Evolutionary conservation across 805 yeast genomes (phyloP).

Genomic region (Candida arabinofermentans): DNA sequence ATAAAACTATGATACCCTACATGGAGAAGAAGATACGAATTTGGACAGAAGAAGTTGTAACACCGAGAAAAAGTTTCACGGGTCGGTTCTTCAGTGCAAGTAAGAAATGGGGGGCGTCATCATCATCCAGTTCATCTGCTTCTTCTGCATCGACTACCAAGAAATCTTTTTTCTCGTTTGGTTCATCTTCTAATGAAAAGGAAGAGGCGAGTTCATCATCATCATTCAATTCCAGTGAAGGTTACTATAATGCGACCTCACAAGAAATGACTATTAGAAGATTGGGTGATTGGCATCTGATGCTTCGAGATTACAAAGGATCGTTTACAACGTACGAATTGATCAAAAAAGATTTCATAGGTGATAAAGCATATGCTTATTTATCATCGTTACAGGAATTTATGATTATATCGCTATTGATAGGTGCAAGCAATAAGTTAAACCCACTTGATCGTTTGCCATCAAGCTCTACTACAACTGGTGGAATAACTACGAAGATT

Average conservation of each 20-base stretch:
- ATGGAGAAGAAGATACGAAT: constrained; percentile 77
- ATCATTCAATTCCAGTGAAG: constrained; percentile 45
- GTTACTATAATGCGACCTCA: constrained; percentile 57
- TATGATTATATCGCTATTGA: constrained; percentile 68
- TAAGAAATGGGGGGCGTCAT: constrained; percentile 45
- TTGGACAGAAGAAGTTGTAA: constrained; percentile 82
- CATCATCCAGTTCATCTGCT: constrained; percentile 17
- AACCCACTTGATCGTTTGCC: constrained; percentile 35
- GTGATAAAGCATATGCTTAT: constrained; percentile 76
- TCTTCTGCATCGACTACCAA: constrained; percentile 13
- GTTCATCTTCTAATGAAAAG: constrained; percentile 6
- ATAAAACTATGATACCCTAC: constrained; percentile 62
- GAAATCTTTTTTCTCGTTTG: constrained; percentile 31
- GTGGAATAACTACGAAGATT: constrained; percentile 40
- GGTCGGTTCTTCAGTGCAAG: constrained; percentile 65
- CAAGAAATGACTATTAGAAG: constrained; percentile 74
- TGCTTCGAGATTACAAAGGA: constrained; percentile 82
- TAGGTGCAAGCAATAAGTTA: constrained; percentile 48
- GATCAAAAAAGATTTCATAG: constrained; percentile 68
- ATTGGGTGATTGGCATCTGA: constrained; percentile 88
- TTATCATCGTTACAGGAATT: constrained; percentile 86
- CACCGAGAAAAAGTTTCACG: constrained; percentile 72
- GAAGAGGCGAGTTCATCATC: constrained; percentile 15
- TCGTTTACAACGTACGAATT: constrained; percentile 83
- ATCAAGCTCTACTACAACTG: constrained; percentile 20